Evolutionary conservation across 208 protist species (phyloP), one percentile per base, ranked within the genome.

Genomic region (Leishmania gerbilli): DNA sequence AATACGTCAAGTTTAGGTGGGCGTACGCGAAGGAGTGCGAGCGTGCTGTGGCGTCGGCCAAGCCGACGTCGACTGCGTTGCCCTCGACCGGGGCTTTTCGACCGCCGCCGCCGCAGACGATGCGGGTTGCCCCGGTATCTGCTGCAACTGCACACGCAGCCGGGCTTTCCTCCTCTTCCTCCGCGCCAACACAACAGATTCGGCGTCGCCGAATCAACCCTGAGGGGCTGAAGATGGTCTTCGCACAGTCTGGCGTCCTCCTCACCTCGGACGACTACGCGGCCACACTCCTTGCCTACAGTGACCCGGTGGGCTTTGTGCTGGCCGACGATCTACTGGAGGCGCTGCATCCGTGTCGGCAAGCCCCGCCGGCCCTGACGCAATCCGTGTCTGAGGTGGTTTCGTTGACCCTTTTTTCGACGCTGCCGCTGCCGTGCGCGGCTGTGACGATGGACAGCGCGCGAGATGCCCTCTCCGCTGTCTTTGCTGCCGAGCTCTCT

Each of bases 261-360:
- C 79, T 96, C 47, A 87, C 77, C 17, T 47, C 90, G 27, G 88
- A 89, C 2, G 85, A 97, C 82, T 88, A 90, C 80, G 83, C 79
- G 21, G 56, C 45, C 21, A 84, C 96, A 56, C 80, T 88, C 9
- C 77, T 89, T 3, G 94, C 88, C 40, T 96, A 92, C 84, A 91
- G 87, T 71, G 95, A 97, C 83, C 72, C 89, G 34, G 92, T 94
- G 3, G 95, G 95, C 34, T 95, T 95, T 80, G 75, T 93, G 37
- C 79, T 95, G 42, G 80, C 92, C 17, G 91, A 94, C 76, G 76
- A 80, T 31, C 71, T 88, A 2, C 60, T 89, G 55, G 74, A 78
- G 55, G 81, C 76, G 51, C 68, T 89, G 34, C 78, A 83, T 68
- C 87, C 87, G 1, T 78, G 62, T 62, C 62, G 49, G 13, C 80